phyloP scores from a whole-genome alignment of 2,329 filamentous ascomycete genomes.

The Macrophomina tecta region DNA sequence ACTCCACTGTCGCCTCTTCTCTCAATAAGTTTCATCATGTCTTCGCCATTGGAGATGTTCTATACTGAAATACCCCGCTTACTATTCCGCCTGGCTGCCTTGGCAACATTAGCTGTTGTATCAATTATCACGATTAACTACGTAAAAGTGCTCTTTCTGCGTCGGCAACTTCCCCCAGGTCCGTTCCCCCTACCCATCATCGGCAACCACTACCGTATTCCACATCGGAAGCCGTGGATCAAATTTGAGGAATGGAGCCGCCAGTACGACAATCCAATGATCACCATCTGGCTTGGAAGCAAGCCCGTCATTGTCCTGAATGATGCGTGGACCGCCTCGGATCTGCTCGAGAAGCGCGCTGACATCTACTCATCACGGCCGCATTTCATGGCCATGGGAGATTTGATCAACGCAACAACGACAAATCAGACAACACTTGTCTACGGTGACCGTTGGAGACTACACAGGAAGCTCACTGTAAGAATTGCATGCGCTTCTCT shows the following conservation, averaged over 20 bases:
- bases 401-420: slow-evolving; percentile 24
- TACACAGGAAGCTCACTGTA: slow-evolving; percentile 31
- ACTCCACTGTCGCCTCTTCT: no score
- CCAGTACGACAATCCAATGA: slow-evolving; percentile 29
- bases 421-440: slow-evolving; percentile 30
- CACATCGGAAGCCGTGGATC: slow-evolving; percentile 30
- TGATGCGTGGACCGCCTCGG: slow-evolving; percentile 39
- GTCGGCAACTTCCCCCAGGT: slow-evolving; percentile 18
- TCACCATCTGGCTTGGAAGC: slow-evolving; percentile 31
- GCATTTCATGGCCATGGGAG: slow-evolving; percentile 41
- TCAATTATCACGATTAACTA: not conserved
- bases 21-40: no score
- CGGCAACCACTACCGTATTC: slow-evolving; percentile 31
- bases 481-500: not conserved
- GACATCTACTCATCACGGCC: slow-evolving; percentile 41
- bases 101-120: not conserved
- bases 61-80: not conserved
- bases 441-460: slow-evolving; percentile 32
- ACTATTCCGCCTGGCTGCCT: not conserved
- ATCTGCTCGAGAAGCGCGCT: slow-evolving; percentile 42
- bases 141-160: not conserved
- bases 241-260: slow-evolving; percentile 30
- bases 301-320: slow-evolving; percentile 30
- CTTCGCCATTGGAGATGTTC: not conserved
- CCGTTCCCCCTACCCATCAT: slow-evolving; percentile 32